Percentiles rank a stretch among this genome's conserved stretches.
Evolutionary conservation across 768 basidiomycete genomes (phyloP).

Genomic region (Tubosaeta sp.): DNA sequence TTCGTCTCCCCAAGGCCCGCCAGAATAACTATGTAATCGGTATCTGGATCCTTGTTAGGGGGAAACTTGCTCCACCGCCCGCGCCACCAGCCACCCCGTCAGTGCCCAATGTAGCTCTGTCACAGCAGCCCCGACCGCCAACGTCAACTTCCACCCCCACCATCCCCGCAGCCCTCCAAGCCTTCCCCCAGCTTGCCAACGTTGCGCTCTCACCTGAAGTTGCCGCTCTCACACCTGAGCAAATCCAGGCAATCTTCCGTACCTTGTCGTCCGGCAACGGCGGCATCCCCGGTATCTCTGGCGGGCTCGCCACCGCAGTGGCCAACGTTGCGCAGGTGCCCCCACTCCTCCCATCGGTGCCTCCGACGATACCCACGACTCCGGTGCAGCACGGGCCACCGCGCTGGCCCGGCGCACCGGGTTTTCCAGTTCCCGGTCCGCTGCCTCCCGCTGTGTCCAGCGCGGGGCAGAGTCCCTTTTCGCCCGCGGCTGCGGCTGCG

Average conservation of each 20-base stretch:
- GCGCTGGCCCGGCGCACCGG: constrained; percentile 23
- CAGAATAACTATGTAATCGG: constrained; percentile 68
- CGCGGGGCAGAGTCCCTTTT: constrained; percentile 3
- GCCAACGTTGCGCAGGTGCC: constrained; percentile 19
- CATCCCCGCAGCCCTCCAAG: constrained; percentile 24
- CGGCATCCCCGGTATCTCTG: constrained; percentile 27
- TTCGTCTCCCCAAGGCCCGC: constrained; percentile 62
- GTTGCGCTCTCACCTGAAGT: constrained; percentile 65
- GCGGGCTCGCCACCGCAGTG: constrained; percentile 25
- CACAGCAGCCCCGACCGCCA: constrained; percentile 15
- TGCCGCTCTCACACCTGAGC: constrained; percentile 70
- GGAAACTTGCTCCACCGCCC: constrained; percentile 57
- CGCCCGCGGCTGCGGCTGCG: neutral
- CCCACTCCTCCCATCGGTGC: constrained; percentile 15
- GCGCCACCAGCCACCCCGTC: constrained; percentile 13
- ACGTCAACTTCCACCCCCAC: constrained; percentile 10
- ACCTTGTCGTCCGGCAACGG: constrained; percentile 46
- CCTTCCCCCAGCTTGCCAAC: constrained; percentile 38
- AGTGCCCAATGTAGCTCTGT: constrained; percentile 4
- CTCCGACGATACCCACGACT: constrained; percentile 6
- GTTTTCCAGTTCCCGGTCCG: constrained; percentile 13
- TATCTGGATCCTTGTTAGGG: constrained; percentile 82
- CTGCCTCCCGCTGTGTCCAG: constrained; percentile 4
- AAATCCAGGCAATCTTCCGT: constrained; percentile 64
- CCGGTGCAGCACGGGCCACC: constrained; percentile 9